These are phyloP conservation scores for Nitzschia sp. DNA, from an alignment of 108 stramenopile species.

Conservation along the genomic window DNA sequence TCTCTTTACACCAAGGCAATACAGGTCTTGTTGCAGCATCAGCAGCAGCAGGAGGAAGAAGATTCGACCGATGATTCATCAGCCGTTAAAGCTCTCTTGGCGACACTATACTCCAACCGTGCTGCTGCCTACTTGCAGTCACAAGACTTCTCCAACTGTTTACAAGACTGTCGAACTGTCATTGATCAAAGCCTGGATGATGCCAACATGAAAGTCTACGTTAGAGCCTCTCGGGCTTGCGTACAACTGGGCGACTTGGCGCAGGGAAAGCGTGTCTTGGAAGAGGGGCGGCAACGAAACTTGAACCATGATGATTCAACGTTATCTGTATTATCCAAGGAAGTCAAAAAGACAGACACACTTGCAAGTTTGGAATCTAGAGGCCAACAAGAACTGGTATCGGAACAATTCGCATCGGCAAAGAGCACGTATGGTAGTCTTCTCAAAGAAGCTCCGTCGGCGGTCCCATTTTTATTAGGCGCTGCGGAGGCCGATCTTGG, in stretches of 20 bases:
- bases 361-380: neutral
- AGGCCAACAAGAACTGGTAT: conserved; percentile 8
- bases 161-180: conserved; percentile 44
- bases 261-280: conserved; percentile 16
- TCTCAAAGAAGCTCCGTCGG: conserved; percentile 18
- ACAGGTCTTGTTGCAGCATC: neutral
- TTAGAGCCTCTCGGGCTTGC: conserved; percentile 37
- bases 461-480: conserved; percentile 28
- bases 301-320: neutral
- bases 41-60: no score
- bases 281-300: conserved; percentile 9
- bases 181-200: conserved; percentile 26
- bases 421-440: conserved; percentile 28
- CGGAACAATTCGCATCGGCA: conserved; percentile 33
- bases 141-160: conserved; percentile 27
- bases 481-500: conserved; percentile 44
- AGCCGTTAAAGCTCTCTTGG: conserved; percentile 2
- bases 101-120: conserved; percentile 49
- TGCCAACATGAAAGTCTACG: conserved; percentile 49
- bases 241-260: conserved; percentile 43
- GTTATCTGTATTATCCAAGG: conserved; percentile 7
- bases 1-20: conserved; percentile 52
- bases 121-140: conserved; percentile 48
- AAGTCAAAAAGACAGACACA: neutral
- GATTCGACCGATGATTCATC: neutral